Evolutionary conservation across 345 rosid species (phyloP).

Genomic region (Salix koriyanagi): DNA sequence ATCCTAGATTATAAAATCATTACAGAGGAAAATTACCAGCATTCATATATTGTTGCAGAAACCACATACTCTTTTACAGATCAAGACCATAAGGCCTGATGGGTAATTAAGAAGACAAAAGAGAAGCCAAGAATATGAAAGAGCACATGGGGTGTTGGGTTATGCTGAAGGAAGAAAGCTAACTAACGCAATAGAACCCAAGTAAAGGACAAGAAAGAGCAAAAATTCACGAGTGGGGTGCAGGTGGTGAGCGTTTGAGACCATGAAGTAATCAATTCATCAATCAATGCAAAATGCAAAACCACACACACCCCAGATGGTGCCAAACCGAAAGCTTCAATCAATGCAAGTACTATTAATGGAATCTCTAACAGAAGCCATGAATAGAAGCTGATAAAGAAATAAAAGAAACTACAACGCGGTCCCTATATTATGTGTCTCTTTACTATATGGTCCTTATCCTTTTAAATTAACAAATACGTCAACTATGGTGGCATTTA

Average conservation of each 20-base stretch:
- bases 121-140: background rate
- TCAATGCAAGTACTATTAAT: background rate
- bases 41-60: background rate
- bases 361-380: background rate
- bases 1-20: background rate
- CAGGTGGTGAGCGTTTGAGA: background rate
- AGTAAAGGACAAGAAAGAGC: background rate
- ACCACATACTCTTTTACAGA: background rate
- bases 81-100: conserved; percentile 2
- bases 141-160: background rate
- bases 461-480: too few relatives aligned
- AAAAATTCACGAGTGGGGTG: background rate
- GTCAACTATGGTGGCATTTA: too few relatives aligned
- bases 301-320: background rate
- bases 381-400: background rate
- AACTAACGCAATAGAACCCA: background rate
- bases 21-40: background rate
- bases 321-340: conserved; percentile 16
- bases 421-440: background rate
- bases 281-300: background rate
- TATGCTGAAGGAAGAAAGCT: background rate
- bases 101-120: background rate
- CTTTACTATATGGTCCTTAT: too few relatives aligned
- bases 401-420: background rate
- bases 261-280: background rate